Conservation (phyloP, 176 grass and related monocot genomes). For the Elymus sibiricus region DNA sequence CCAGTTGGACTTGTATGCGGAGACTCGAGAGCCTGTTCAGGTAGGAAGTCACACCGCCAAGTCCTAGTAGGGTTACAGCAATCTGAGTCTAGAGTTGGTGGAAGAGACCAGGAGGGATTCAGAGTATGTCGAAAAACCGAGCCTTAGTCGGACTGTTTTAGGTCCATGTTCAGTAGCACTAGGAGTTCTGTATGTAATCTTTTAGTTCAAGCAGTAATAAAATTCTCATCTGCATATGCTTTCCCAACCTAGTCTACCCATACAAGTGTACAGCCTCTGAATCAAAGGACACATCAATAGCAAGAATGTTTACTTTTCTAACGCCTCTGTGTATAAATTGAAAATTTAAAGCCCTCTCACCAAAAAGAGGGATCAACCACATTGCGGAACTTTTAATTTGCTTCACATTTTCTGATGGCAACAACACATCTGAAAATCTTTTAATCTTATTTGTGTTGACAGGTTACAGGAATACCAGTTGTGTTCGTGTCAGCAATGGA, state of each 20-base stretch:
- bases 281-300: background rate
- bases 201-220: background rate
- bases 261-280: background rate
- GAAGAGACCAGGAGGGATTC: background rate
- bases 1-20: background rate
- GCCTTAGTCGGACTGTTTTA: background rate
- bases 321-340: background rate
- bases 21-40: background rate
- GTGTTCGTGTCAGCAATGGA: constrained; percentile 96
- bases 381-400: background rate
- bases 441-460: constrained; percentile 12
- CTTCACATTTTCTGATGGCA: background rate
- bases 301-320: background rate
- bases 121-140: background rate
- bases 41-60: background rate
- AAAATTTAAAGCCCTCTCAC: background rate
- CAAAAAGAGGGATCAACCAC: background rate
- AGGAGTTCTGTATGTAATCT: background rate
- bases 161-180: background rate
- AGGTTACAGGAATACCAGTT: constrained; percentile 91
- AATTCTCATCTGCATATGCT: background rate
- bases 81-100: background rate
- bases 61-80: background rate
- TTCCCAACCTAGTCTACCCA: background rate
- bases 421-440: background rate